Evolutionary conservation across 345 rosid genomes (phyloP).

Genomic region (Eucalyptus camaldulensis): DNA sequence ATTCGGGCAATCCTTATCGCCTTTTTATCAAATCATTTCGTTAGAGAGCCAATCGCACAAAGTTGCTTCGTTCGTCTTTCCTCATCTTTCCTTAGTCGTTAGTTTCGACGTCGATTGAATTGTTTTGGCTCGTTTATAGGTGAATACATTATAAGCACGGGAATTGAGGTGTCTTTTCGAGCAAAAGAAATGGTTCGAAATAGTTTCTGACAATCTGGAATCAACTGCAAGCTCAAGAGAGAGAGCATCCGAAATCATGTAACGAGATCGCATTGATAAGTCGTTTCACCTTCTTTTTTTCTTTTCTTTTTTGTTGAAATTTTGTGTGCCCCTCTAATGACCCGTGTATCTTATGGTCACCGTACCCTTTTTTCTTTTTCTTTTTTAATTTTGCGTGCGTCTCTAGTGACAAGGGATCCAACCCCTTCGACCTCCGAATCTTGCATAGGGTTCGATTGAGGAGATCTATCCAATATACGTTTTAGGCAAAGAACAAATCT

Average conservation of each 20-base stretch:
- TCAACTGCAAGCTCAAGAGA: background rate
- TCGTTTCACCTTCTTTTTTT: background rate
- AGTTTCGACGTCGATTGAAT: background rate
- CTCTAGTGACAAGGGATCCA: background rate
- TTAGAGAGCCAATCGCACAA: background rate
- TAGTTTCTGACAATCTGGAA: background rate
- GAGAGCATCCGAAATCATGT: background rate
- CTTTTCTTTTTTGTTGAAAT: fast-evolving
- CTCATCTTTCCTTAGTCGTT: background rate
- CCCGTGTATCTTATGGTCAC: too few relatives aligned
- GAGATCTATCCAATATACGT: background rate
- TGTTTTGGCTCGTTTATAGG: too few relatives aligned
- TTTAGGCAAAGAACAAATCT: background rate
- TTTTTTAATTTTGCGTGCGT: too few relatives aligned
- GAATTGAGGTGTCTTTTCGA: background rate
- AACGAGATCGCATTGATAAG: background rate
- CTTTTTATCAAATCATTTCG: background rate
- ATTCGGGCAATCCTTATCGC: background rate
- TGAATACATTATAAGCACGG: background rate
- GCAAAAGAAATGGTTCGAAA: background rate
- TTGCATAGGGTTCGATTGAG: background rate
- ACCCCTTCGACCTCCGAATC: background rate
- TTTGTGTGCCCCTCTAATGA: background rate
- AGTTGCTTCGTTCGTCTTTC: background rate
- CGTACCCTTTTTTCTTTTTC: too few relatives aligned